A percentile compares a stretch with the other conserved stretches of the same genome.
phyloP scores from a whole-genome alignment of 208 protist genomes.

The Giardia duodenalis region DNA sequence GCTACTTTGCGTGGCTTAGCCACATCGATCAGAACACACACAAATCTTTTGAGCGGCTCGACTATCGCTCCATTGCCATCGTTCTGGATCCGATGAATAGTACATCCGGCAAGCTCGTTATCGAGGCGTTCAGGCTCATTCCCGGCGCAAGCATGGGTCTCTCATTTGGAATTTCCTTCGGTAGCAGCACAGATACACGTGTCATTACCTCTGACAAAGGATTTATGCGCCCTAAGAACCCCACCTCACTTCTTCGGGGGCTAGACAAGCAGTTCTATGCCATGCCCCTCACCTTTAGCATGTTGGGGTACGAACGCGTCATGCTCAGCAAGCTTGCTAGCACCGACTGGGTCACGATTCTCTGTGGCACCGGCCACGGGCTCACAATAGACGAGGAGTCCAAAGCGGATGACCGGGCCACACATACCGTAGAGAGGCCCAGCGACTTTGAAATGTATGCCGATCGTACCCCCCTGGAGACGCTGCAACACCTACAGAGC shows the following conservation, averaged over 20 bases:
- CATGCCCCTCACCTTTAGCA: constrained; percentile 93
- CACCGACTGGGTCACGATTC: background rate
- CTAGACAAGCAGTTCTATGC: constrained; percentile 96
- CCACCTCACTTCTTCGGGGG: constrained; percentile 76
- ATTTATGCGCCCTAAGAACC: constrained; percentile 85
- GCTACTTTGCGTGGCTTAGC: constrained; percentile 99
- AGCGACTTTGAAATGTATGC: background rate
- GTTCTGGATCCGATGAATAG: constrained; percentile 99
- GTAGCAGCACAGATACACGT: constrained; percentile 53
- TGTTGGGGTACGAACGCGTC: constrained; percentile 94
- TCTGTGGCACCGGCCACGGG: background rate
- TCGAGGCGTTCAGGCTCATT: constrained; percentile 97
- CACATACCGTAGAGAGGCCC: background rate
- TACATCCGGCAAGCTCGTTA: constrained; percentile 98
- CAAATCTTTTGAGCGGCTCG: constrained; percentile 77
- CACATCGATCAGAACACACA: constrained; percentile 39
- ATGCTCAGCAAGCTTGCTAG: constrained; percentile 61
- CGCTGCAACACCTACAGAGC: background rate
- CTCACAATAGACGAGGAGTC: background rate
- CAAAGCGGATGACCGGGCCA: background rate
- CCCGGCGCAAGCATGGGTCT: constrained; percentile 43
- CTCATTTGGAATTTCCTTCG: constrained; percentile 28
- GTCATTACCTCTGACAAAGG: constrained; percentile 97
- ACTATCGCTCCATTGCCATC: constrained; percentile 87
- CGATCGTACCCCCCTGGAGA: background rate